Conservation (phyloP, 108 stramenopile genomes). For the Mediolabrus comicus region DNA sequence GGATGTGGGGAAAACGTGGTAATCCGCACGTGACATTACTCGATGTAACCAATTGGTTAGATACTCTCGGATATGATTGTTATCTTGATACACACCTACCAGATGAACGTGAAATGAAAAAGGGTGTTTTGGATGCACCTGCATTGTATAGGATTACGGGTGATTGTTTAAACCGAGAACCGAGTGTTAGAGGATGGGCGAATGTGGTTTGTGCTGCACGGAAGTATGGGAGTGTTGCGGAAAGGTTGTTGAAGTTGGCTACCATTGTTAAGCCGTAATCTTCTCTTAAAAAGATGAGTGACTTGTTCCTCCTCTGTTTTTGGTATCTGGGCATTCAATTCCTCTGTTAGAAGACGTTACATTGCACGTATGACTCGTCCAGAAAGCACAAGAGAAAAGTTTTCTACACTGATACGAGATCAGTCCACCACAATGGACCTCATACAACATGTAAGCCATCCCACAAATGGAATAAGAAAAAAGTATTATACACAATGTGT, state of each 20-base stretch:
- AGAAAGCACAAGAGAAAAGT: too few species aligned
- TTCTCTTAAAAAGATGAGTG: too few species aligned
- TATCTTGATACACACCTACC: constrained; percentile 29
- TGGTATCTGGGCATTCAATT: too few species aligned
- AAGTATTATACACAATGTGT: too few species aligned
- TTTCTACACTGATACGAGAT: too few species aligned
- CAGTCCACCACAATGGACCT: too few species aligned
- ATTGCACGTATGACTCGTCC: too few species aligned
- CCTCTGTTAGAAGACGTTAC: too few species aligned
- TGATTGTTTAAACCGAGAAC: constrained; percentile 26
- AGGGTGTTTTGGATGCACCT: constrained; percentile 18
- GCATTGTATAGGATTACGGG: constrained; percentile 43
- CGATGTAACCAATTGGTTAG: constrained; percentile 20
- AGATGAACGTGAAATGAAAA: constrained; percentile 5
- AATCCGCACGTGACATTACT: constrained; percentile 18
- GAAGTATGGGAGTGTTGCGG: constrained; percentile 27
- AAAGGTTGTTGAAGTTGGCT: constrained; percentile 1
- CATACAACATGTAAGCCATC: too few species aligned
- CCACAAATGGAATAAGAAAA: too few species aligned
- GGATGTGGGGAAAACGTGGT: constrained; percentile 34
- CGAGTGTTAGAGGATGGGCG: constrained; percentile 40
- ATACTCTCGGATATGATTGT: constrained; percentile 29
- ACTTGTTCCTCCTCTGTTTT: too few species aligned
- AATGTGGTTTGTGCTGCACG: constrained; percentile 44
- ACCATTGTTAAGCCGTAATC: background rate